Base-by-base conservation (phyloP, 2,329 filamentous ascomycete species). In the Pseudonectria foliicola region DNA sequence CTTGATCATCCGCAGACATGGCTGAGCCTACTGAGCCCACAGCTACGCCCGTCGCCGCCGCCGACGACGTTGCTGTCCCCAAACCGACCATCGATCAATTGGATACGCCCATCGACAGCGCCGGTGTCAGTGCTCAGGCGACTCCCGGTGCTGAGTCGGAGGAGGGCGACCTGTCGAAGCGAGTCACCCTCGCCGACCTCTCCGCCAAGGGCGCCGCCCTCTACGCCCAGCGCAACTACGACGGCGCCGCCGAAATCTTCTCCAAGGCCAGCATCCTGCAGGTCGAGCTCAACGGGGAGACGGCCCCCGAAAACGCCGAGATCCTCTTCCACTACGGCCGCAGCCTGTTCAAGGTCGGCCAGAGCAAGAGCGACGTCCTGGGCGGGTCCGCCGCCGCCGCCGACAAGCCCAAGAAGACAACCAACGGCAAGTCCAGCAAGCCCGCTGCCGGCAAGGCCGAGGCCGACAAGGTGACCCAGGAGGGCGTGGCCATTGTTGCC, bases 321-420 rank as follows among this genome's bases (percentile, higher is more conserved):
- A 77, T 98, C 30, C 77, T 96, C 13, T 98, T 94, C 61, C 77
- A 88, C 45, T 98, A 98, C 62, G 92, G 92, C 11, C 85, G 90
- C 56, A 87, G 87, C 37, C 68, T 98, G 13, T 96, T 94, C 71
- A 89, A 89, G 60, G 84, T 96, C 40, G 92, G 89, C 21, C 85
- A 96, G 59, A 82, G 79, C 59, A 95, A 94, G 62, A 95, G 88
- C 56, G 89, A 96, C 55, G 89, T 98, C 15, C 71, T 98, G 25
- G 92, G 92, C 38, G 85, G 84, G 24, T 84, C 83, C 53, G 83
- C 89, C 13, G 60, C 89, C 13, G 60, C 75, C 56, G 64, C 72
- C 54, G 62, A 79, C n/a, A 53, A 55, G 29, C 40, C 38, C 62
- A 63, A 70, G 49, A 66, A 42, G 7, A 61, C 64, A 41, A 56